Conservation (phyloP, 768 basidiomycete genomes). For the Cystobasidium ongulense region DNA sequence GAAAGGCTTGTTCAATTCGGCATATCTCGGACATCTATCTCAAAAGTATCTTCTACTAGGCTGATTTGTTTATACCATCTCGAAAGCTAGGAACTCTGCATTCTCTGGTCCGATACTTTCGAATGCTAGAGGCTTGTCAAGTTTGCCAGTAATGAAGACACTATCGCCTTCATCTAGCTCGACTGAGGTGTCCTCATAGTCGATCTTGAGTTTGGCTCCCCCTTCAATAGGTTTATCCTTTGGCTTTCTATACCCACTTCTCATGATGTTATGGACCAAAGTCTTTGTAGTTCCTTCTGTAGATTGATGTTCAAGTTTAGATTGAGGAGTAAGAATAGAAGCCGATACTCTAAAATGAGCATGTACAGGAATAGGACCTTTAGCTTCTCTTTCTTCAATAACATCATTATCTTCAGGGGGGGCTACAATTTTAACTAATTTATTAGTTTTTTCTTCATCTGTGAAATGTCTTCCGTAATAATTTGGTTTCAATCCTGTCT, state of each 20-base stretch:
- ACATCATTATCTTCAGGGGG: conserved; percentile 60
- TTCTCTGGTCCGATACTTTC: conserved; percentile 58
- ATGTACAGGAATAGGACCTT: conserved; percentile 64
- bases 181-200: conserved; percentile 48
- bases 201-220: conserved; percentile 58
- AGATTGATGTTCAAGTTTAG: conserved; percentile 54
- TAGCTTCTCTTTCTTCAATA: conserved; percentile 55
- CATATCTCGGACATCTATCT: no score
- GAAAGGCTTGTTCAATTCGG: no score
- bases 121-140: conserved; percentile 48
- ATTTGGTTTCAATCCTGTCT: conserved; percentile 55
- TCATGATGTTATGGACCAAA: conserved; percentile 80
- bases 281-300: conserved; percentile 48
- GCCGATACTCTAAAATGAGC: conserved; percentile 59
- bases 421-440: conserved; percentile 66
- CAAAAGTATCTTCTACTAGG: no score
- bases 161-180: conserved; percentile 80
- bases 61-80: conserved; percentile 51
- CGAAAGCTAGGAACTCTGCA: conserved; percentile 73
- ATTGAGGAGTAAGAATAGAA: conserved; percentile 58
- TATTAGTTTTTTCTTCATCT: conserved; percentile 70
- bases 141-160: conserved; percentile 58
- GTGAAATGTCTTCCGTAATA: conserved; percentile 84
- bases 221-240: conserved; percentile 52
- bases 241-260: conserved; percentile 56